Evolutionary conservation across 139 green algal species (phyloP), one percentile per base, ranked within the genome.

Genomic region (Coelastrella sp.): DNA sequence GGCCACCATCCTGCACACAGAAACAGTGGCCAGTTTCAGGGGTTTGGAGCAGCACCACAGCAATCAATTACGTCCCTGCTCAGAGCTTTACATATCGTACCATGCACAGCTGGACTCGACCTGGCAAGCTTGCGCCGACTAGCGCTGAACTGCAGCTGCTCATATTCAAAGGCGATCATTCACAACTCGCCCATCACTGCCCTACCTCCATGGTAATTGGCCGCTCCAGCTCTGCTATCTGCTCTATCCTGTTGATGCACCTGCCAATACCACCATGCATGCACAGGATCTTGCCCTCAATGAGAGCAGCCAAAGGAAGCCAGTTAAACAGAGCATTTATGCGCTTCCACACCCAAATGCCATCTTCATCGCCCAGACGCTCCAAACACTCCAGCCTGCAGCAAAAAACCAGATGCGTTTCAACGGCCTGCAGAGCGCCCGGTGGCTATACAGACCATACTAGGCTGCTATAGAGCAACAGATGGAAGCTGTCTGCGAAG

Each of bases 261-360:
- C 98, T 96, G 10, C 98, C 98, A 85, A 99, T 99, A 90, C 98
- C 95, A 60, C 97, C 97, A 89, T 99, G 97, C 98, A 99, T 99
- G 96, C 98, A 99, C 61, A 99, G 92, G 90, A 99, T 98, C 87
- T 95, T 97, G 90, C 96, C 93, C 93, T 99, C 97, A 68, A 99
- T 99, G 25, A 96, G 90, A 15, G 98, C 98, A 6, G 98, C 98
- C 79, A 99, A 95, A 1, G 98, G 98, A 89, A 99, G 94, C 96
- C 96, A 99, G 93, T 99, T 99, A 96, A 99, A 99, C 60, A 99
- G 93, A 58, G 95, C 91, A 94, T 99, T 99, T 90, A 99, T 96
- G 90, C 98, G 95, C 72, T 96, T 94, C 98, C 98, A 99, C 82
- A 97, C 97, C 93, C 93, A 96, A 59, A 98, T 94, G 78, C 97